phyloP scores from a whole-genome alignment of 768 basidiomycete genomes.

The Pluteus cervinus region DNA sequence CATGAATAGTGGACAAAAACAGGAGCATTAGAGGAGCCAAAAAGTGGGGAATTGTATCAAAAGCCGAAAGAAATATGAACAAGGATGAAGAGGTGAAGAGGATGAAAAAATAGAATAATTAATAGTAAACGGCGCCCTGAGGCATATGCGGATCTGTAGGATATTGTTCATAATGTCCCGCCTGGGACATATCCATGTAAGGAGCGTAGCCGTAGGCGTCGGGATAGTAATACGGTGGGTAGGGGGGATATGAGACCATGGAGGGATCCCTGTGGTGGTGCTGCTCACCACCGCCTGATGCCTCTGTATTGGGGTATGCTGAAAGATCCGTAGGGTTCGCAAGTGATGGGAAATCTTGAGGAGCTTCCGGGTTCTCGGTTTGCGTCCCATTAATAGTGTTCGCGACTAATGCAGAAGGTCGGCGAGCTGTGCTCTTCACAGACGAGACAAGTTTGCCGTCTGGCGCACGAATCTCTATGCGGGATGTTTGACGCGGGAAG shows the following conservation, averaged over 20 bases:
- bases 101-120: conserved; percentile 21
- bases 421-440: conserved; percentile 18
- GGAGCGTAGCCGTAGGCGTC: conserved; percentile 61
- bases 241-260: conserved; percentile 53
- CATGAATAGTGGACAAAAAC: conserved; percentile 1
- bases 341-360: conserved; percentile 20
- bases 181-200: conserved; percentile 65
- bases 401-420: conserved; percentile 24
- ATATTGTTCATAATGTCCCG: conserved; percentile 65
- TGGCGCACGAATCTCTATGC: conserved; percentile 71
- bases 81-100: conserved; percentile 17
- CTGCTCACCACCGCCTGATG: conserved; percentile 14
- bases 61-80: conserved; percentile 13
- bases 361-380: no score
- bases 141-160: conserved; percentile 39
- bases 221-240: conserved; percentile 67
- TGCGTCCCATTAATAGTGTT: conserved; percentile 15
- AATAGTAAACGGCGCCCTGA: conserved; percentile 59
- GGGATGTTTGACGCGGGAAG: conserved; percentile 64
- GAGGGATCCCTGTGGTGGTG: conserved; percentile 19
- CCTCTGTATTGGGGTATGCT: conserved; percentile 15
- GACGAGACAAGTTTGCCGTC: conserved; percentile 19
- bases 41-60: conserved; percentile 1
- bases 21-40: neutral
- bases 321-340: conserved; percentile 9